Evolutionary conservation across 2,329 filamentous ascomycete species (phyloP), one percentile per base, ranked within the genome.

Genomic region (Fusarium lyarnte): DNA sequence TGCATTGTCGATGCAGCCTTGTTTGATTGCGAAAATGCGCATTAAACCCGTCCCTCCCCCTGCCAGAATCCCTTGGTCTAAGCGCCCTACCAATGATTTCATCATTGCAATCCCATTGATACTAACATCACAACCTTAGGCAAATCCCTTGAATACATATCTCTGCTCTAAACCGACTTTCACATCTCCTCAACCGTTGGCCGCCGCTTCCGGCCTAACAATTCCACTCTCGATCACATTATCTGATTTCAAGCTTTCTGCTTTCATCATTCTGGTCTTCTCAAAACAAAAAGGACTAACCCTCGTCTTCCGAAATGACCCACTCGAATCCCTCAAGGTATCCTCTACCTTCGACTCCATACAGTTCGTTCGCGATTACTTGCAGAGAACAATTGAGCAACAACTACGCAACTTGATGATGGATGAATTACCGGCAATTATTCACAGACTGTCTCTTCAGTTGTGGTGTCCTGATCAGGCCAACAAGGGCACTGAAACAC

Each of bases 341-440:
- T 98, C 95, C 2, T 98, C 95, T 75, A 99, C 96, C 47, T 99
- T 99, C 82, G 96, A 99, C 84, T 97, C 95, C 17, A 99, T 99
- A 78, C 95, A 96, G 47, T 99, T 99, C 79, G 96, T 99, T 70
- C 92, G 96, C 75, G 95, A 99, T 82, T 98, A 98, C 81, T 85
- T 99, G 63, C 96, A 99, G 80, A 93, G 94, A 80, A 97, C 95
- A 69, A 99, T 99, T 77, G 96, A 99, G 83, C 93, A 90, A 57
- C 96, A 98, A 82, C 84, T 99, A 69, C 91, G 96, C 35, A 94
- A 95, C 60, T 81, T 99, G 73, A 97, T 99, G 87, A 98, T 98
- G 94, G 95, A 99, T 73, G 96, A 99, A 81, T 84, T 99, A 29
- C 96, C 96, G 2, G 95, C 95, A 53, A 98, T 98, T 66, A 97